Conservation (phyloP, 345 rosid species). For the Boechera divaricarpa region DNA sequence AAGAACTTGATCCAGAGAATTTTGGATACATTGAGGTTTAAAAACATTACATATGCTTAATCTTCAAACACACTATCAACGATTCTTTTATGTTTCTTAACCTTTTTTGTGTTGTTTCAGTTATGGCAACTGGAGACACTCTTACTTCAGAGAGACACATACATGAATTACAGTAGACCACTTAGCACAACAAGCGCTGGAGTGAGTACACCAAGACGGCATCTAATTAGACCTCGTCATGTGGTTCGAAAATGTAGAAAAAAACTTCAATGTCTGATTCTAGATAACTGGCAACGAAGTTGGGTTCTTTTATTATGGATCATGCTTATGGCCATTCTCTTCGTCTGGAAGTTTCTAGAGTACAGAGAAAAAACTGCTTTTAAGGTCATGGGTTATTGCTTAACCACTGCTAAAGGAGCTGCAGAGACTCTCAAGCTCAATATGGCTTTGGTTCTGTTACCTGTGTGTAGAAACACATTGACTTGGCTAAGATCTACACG, state of each 20-base stretch:
- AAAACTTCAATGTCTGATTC: constrained; percentile 55
- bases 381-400: constrained; percentile 85
- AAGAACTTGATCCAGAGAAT: constrained; percentile 94
- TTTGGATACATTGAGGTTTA: constrained; percentile 92
- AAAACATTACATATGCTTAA: background rate
- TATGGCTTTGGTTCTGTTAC: constrained; percentile 94
- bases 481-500: constrained; percentile 92
- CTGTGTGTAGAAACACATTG: constrained; percentile 91
- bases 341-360: constrained; percentile 85
- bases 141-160: constrained; percentile 80
- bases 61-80: constrained; percentile 10
- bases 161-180: constrained; percentile 91
- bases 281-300: constrained; percentile 85
- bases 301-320: constrained; percentile 81
- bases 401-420: constrained; percentile 88
- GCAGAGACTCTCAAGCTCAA: constrained; percentile 98
- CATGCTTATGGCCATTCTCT: constrained; percentile 64
- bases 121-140: constrained; percentile 96
- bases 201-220: constrained; percentile 65
- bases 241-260: constrained; percentile 47
- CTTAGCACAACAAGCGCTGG: constrained; percentile 76
- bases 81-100: background rate
- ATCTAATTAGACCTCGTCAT: constrained; percentile 51
- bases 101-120: constrained; percentile 49
- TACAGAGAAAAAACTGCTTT: constrained; percentile 76